Evolutionary conservation across 345 rosid species (phyloP).

Genomic region (Linum tenue): DNA sequence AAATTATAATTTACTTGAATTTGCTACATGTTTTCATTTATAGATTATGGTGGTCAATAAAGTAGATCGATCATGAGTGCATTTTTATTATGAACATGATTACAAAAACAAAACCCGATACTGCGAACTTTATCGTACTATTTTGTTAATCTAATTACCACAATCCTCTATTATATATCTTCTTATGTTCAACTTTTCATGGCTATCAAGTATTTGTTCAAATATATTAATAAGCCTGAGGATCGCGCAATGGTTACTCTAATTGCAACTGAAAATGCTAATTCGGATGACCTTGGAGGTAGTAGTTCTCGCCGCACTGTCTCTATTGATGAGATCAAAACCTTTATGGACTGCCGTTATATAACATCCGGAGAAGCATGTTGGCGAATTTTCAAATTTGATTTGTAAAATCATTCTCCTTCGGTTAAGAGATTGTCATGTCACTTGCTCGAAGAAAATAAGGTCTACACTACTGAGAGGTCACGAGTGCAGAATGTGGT

Average conservation of each 20-base stretch:
- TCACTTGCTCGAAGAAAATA: not conserved
- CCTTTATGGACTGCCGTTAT: constrained; percentile 9
- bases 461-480: not conserved
- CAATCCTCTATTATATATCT: too few relatives aligned
- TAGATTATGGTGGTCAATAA: too few relatives aligned
- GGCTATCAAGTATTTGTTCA: not conserved
- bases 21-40: too few relatives aligned
- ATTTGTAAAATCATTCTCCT: not conserved
- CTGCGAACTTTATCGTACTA: not conserved
- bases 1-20: too few relatives aligned
- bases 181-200: not conserved
- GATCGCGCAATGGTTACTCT: too few relatives aligned
- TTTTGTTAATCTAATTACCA: not conserved
- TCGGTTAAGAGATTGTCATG: not conserved
- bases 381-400: constrained; percentile 5
- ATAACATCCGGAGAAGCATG: not conserved
- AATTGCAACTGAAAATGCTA: too few relatives aligned
- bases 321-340: constrained; percentile 1
- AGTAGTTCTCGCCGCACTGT: too few relatives aligned
- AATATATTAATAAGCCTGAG: too few relatives aligned
- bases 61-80: too few relatives aligned
- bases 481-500: not conserved
- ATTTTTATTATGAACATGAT: too few relatives aligned
- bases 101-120: not conserved
- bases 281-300: too few relatives aligned